Conservation (phyloP, 1,284 basidiomycete genomes). For the Trametes polyzona region DNA sequence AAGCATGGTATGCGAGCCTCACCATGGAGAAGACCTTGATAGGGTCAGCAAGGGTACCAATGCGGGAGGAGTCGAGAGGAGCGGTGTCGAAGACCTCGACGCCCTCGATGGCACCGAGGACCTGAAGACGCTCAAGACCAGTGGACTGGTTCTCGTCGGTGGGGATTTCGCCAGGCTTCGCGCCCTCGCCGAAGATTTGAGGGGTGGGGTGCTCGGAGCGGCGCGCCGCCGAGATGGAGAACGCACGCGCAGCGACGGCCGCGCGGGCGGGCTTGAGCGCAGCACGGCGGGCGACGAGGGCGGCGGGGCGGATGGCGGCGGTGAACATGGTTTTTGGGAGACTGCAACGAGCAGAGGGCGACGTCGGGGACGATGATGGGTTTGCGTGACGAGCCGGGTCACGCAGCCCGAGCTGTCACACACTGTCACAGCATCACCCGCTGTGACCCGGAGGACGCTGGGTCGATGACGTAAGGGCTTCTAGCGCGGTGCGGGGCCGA, state of each 20-base stretch:
- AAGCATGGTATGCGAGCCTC: conserved; percentile 29
- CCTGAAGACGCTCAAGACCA: conserved; percentile 94
- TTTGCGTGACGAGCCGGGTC: conserved; percentile 21
- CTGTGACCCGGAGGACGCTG: conserved; percentile 10
- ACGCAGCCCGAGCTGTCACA: conserved; percentile 6
- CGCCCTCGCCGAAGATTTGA: conserved; percentile 74
- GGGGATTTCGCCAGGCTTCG: conserved; percentile 78
- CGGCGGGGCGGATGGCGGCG: conserved; percentile 46
- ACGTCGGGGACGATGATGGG: conserved; percentile 16
- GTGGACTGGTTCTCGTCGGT: conserved; percentile 92
- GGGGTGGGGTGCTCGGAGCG: conserved; percentile 64
- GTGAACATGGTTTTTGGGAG: conserved; percentile 45
- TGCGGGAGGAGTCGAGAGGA: conserved; percentile 83
- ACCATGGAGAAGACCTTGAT: conserved; percentile 90
- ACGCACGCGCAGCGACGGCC: conserved; percentile 46
- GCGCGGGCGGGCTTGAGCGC: conserved; percentile 32
- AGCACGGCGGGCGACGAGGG: conserved; percentile 38
- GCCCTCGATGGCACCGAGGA: conserved; percentile 88
- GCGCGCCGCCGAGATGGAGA: conserved; percentile 58
- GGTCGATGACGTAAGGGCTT: conserved; percentile 20
- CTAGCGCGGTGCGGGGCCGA: conserved; percentile 6
- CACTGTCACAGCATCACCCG: conserved; percentile 12
- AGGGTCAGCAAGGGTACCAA: conserved; percentile 90
- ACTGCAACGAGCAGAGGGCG: conserved; percentile 18
- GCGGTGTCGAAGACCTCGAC: conserved; percentile 90